Base-by-base conservation (phyloP, 2,329 filamentous ascomycete species). In the Arthrinium phaeospermum region DNA sequence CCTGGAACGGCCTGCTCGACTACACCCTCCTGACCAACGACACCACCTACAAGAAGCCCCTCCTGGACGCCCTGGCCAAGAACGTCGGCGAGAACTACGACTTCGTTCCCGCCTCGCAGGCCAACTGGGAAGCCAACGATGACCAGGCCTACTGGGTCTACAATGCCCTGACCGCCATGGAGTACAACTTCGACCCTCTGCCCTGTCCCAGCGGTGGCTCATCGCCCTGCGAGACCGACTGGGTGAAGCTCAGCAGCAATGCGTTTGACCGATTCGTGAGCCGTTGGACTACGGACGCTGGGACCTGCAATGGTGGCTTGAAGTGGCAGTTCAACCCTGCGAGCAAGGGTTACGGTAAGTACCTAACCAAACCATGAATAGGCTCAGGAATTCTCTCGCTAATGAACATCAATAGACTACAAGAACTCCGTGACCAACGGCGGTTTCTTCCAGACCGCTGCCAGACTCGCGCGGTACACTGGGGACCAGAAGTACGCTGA, bases 321-420 rank as follows among this genome's bases (percentile, higher is more conserved):
- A 86, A 88, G 75, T 90, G 88, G 88, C 89, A 91, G 79, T 89
- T 91, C 71, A 89, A 86, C 77, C 81, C 85, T 2, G 87, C 87
- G 76, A 89, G 91, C 72, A 81, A 80, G 7, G 90, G 90, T 13
- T 91, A 90, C 79, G 49, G 68, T 70, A 51, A 24, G 68, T 37
- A n/a, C n/a, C n/a, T n/a, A n/a, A 30, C 13, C 19, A n/a, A 8
- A n/a, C 34, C n/a, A 12, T 14, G 19, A 19, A 24, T 37, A 2
- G 4, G 2, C 19, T 41, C 19, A 41, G 19, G 30, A 22, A n/a
- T 41, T 19, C 41, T 3, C n/a, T 64, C 6, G 30, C 57, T 64
- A 24, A 64, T 41, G 34, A 41, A 14, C 8, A n/a, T 2, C 2
- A 5, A 22, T n/a, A 70, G 83, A 86, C 74, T 90, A 91, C 84